These are phyloP conservation scores for Nadsonia fulvescens DNA, from an alignment of 805 yeast genomes.

Conservation along the genomic window DNA sequence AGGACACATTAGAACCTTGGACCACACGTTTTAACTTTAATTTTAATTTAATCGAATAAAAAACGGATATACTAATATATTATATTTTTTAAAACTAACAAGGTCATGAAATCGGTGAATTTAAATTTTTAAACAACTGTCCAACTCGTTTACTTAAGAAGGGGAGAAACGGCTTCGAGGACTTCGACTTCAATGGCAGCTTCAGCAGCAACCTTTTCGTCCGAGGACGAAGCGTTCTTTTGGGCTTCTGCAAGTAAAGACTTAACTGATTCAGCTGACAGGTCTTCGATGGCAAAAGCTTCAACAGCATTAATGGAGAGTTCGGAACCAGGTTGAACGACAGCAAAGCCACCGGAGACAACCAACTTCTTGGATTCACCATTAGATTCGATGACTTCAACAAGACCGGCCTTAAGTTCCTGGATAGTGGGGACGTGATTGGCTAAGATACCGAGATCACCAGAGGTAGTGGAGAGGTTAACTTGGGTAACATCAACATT, in stretches of 20 bases:
- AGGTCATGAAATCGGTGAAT: too few species aligned
- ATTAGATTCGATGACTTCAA: conserved; percentile 71
- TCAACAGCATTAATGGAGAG: conserved; percentile 85
- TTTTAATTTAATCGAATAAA: too few species aligned
- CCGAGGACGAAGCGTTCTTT: conserved; percentile 71
- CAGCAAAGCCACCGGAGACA: conserved; percentile 91
- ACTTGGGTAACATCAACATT: conserved; percentile 41
- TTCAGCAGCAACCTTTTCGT: conserved; percentile 75
- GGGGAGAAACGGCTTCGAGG: conserved; percentile 77
- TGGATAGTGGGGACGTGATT: conserved; percentile 96
- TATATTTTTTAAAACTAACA: too few species aligned
- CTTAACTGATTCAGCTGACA: conserved; percentile 65
- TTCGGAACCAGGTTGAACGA: conserved; percentile 86
- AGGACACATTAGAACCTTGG: too few species aligned
- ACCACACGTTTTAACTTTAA: too few species aligned
- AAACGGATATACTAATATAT: too few species aligned
- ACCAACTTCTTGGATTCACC: conserved; percentile 65
- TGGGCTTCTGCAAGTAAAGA: conserved; percentile 80
- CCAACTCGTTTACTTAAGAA: conserved; percentile 59
- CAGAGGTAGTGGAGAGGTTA: conserved; percentile 87
- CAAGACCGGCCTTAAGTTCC: conserved; percentile 89
- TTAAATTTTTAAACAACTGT: too few species aligned
- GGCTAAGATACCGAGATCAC: conserved; percentile 93
- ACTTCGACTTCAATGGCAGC: conserved; percentile 93
- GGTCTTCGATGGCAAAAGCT: conserved; percentile 81